phyloP scores from a whole-genome alignment of 148 eudicot species.

The Pharnaceum exiguum region DNA sequence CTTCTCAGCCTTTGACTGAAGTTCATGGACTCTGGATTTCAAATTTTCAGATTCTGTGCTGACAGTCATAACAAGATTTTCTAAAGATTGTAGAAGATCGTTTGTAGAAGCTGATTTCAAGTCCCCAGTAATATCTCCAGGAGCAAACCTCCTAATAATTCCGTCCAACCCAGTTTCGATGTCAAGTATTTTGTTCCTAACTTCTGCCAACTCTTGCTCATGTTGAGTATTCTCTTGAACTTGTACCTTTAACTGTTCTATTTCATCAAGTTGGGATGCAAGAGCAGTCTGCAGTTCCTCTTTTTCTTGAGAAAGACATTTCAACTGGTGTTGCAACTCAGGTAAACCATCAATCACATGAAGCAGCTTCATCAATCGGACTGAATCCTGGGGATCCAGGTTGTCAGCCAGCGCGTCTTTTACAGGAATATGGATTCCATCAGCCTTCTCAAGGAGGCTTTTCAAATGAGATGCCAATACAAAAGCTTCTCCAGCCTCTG shows the following conservation, averaged over 20 bases:
- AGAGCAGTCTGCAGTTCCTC: slow-evolving; percentile 51
- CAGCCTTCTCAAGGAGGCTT: slow-evolving; percentile 51
- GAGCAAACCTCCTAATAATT: slow-evolving; percentile 55
- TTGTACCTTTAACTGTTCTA: slow-evolving; percentile 48
- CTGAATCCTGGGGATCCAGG: slow-evolving; percentile 37
- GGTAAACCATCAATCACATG: slow-evolving; percentile 48
- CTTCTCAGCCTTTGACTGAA: slow-evolving; percentile 31
- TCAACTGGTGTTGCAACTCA: slow-evolving; percentile 39
- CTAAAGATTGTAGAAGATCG: slow-evolving; percentile 43
- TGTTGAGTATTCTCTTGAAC: slow-evolving; percentile 27
- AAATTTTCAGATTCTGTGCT: slow-evolving; percentile 52
- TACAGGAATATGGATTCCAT: slow-evolving; percentile 40
- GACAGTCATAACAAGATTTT: slow-evolving; percentile 48
- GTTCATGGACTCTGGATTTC: slow-evolving; percentile 64
- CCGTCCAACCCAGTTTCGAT: slow-evolving; percentile 43
- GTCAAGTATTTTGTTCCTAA: slow-evolving; percentile 38
- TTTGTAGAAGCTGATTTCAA: slow-evolving; percentile 28
- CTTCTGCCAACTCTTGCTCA: slow-evolving; percentile 36
- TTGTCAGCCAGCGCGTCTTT: slow-evolving; percentile 30
- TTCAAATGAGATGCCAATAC: slow-evolving; percentile 49
- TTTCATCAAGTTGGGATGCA: slow-evolving; percentile 46
- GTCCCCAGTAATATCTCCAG: slow-evolving; percentile 32
- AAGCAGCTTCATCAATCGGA: slow-evolving; percentile 52
- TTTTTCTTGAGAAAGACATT: slow-evolving; percentile 45
- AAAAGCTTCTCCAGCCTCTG: slow-evolving; percentile 55